phyloP scores from a whole-genome alignment of 129 eudicot species.

The Calendula officinalis region DNA sequence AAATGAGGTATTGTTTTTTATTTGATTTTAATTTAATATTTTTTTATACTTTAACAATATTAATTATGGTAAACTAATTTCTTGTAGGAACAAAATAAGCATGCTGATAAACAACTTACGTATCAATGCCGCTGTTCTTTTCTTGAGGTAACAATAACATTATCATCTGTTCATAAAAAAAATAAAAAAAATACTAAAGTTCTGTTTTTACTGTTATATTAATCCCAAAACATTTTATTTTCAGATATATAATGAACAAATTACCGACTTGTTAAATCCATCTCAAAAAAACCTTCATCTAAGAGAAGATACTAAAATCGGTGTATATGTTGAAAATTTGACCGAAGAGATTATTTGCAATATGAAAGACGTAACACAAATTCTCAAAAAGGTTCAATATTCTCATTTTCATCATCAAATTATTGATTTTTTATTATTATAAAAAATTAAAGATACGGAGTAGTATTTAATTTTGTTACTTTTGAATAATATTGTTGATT shows the following conservation, averaged over 20 bases:
- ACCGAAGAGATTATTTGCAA: slow-evolving; percentile 63
- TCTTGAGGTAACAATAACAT: slow-evolving; percentile 54
- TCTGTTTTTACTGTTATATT: not conserved
- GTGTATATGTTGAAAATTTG: slow-evolving; percentile 75
- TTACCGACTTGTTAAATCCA: slow-evolving; percentile 77
- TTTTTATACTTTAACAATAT: not conserved
- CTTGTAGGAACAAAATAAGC: slow-evolving; percentile 65
- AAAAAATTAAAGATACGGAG: too few species aligned
- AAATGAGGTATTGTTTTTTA: slow-evolving; percentile 43
- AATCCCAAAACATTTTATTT: slow-evolving; percentile 6
- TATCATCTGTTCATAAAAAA: not conserved
- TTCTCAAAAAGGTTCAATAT: slow-evolving; percentile 54
- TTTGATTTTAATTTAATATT: not conserved
- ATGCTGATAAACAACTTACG: slow-evolving; percentile 57
- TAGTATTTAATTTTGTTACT: not conserved
- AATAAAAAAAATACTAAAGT: not conserved
- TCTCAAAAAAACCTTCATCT: slow-evolving; percentile 69
- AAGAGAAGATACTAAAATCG: slow-evolving; percentile 73
- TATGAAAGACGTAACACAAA: slow-evolving; percentile 63
- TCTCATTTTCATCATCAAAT: not conserved
- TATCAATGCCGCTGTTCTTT: slow-evolving; percentile 87
- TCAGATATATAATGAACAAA: slow-evolving; percentile 84
- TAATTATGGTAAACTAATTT: not conserved
- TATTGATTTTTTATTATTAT: too few species aligned
- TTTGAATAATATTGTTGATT: not conserved